Evolutionary conservation across 768 basidiomycete genomes (phyloP).

Genomic region (Suillus alpinus): DNA sequence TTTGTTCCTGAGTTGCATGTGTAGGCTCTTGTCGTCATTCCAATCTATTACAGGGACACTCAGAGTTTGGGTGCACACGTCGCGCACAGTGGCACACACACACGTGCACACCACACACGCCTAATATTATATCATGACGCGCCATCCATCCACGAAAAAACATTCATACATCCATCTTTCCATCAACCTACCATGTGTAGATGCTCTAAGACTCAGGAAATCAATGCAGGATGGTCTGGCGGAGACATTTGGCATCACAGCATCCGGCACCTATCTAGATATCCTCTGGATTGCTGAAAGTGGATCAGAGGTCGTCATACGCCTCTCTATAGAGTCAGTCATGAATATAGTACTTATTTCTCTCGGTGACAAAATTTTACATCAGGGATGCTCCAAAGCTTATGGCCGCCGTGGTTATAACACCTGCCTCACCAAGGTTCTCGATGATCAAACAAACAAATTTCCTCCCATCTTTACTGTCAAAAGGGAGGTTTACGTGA

Average conservation of each 20-base stretch:
- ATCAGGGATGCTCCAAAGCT: slow-evolving; percentile 22
- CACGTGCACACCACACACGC: background rate
- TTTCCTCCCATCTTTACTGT: slow-evolving; percentile 31
- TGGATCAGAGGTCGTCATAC: slow-evolving; percentile 19
- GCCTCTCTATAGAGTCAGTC: slow-evolving; percentile 10
- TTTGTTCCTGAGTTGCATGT: background rate
- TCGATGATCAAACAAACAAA: slow-evolving; percentile 24
- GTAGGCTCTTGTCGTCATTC: background rate
- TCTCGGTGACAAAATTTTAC: background rate
- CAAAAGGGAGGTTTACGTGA: slow-evolving; percentile 1
- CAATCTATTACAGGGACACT: background rate
- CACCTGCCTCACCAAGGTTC: slow-evolving; percentile 22
- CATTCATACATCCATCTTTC: background rate
- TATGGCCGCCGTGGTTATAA: slow-evolving; percentile 23
- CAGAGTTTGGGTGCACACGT: background rate
- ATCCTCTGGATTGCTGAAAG: slow-evolving; percentile 46
- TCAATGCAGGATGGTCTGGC: slow-evolving; percentile 51
- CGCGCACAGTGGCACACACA: too few species aligned
- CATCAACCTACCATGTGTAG: slow-evolving; percentile 14
- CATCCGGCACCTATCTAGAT: slow-evolving; percentile 53
- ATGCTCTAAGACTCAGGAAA: slow-evolving; percentile 50
- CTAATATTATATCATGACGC: background rate
- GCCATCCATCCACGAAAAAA: background rate
- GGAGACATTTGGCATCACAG: slow-evolving; percentile 54
- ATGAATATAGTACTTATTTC: slow-evolving; percentile 12